A percentile compares a stretch with the other conserved stretches of the same genome.
These are phyloP conservation scores for Solanum neorickii DNA, from an alignment of 257 asterid species.

Conservation along the genomic window DNA sequence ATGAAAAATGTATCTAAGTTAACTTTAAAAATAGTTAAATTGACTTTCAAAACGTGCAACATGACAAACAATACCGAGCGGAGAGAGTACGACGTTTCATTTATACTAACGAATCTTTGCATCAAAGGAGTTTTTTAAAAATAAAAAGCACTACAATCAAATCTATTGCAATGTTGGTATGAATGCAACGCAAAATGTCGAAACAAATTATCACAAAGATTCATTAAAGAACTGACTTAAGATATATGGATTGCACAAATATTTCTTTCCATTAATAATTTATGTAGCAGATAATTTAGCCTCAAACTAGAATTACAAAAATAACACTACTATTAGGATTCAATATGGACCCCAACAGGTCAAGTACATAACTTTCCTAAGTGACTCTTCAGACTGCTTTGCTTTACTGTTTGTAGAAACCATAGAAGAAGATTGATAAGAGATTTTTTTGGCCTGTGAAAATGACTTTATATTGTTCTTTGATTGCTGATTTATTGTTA, in stretches of 20 bases:
- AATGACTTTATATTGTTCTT: not conserved
- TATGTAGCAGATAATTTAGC: not conserved
- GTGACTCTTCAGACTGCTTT: conserved; percentile 11
- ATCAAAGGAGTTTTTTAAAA: too few relatives aligned
- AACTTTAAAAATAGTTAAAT: too few relatives aligned
- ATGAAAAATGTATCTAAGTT: too few relatives aligned
- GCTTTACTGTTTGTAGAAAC: not conserved
- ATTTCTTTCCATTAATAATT: not conserved
- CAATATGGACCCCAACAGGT: conserved; percentile 23
- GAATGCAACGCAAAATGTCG: not conserved
- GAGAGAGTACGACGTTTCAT: too few relatives aligned
- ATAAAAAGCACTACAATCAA: too few relatives aligned
- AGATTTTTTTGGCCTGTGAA: conserved; percentile 4
- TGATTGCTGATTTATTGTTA: not conserved
- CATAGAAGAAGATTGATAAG: not conserved
- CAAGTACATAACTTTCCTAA: conserved; percentile 16
- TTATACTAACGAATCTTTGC: too few relatives aligned
- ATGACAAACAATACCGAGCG: fast-evolving
- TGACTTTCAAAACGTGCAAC: fast-evolving
- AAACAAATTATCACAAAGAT: not conserved
- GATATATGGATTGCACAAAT: not conserved
- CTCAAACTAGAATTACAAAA: not conserved
- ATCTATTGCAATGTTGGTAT: too few relatives aligned
- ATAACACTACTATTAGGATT: not conserved
- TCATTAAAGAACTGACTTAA: not conserved